Base-by-base conservation (phyloP, 805 yeast genomes). In the Candida boleticola region DNA sequence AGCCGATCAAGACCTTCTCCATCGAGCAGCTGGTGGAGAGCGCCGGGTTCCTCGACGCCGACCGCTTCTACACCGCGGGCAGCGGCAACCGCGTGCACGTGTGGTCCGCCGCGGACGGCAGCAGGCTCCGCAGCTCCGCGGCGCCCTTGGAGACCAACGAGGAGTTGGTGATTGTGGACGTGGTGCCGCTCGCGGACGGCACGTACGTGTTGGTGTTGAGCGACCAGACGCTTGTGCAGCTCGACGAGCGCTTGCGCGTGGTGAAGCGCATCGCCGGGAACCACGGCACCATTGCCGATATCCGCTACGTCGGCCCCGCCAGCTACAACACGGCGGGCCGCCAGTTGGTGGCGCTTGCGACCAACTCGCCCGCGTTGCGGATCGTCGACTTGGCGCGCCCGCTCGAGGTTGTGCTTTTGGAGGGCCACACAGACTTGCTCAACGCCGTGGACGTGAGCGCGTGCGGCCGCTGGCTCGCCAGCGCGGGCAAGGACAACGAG, bases 251-350 rank as follows among this genome's bases (percentile, higher is more conserved):
- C 5, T 26, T 37, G 6, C 46, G 41, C 22, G 57, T 76, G 2
- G 53, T 61, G 5, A 70, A 81, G 42, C 74, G 79, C 32, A 72
- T 89, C 51, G 93, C 97, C 0, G 97, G 97, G 51, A 89, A 89
- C 61, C 96, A 92, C 64, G 98, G 97, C 43, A 92, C 93, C 20
- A 82, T 93, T 53, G 96, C 97, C 2, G 98, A 92, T 58, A 75
- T 89, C 68, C 78, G 80, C 50, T 84, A 81, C 55, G 83, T 82
- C 25, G 93, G 93, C 0, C 19, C 21, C 21, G 16, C 7, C 21
- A 5, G n/a, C 4, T 87, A 88, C 5, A 57, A 70, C 19, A 58
- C 68, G 23, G 27, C 7, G 10, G 27, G 27, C 10, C 27, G 27
- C 10, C 59, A 73, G 36, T 64, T 73, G 29, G 60, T 92, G 35